Conservation (phyloP, 163 green algal species). For the Chlorella variabilis region DNA sequence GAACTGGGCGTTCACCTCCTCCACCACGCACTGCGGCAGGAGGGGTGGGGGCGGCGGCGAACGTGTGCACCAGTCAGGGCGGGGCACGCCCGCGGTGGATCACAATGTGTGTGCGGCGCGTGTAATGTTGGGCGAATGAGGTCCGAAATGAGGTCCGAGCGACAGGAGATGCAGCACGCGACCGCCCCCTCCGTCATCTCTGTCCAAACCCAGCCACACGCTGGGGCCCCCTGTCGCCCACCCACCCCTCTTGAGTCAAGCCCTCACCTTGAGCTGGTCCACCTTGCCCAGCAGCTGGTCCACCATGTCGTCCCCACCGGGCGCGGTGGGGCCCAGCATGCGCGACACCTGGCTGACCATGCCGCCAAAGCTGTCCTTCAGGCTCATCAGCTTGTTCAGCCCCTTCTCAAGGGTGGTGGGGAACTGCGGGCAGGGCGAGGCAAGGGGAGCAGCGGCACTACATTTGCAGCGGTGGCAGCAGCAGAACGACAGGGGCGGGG, state of each 20-base stretch:
- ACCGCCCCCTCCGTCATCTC: too few species aligned
- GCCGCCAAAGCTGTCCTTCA: constrained; percentile 85
- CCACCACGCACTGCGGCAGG: constrained; percentile 54
- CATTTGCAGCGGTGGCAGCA: background rate
- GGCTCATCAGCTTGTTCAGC: constrained; percentile 87
- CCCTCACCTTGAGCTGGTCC: constrained; percentile 67
- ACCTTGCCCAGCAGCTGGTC: constrained; percentile 79
- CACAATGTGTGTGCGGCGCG: too few species aligned
- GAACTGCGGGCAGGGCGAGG: constrained; percentile 73
- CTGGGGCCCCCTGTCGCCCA: background rate
- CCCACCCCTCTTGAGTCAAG: background rate
- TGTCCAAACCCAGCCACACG: too few species aligned
- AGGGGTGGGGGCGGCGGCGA: background rate
- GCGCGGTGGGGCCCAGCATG: constrained; percentile 54
- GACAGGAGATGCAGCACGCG: too few species aligned
- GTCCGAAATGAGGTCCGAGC: too few species aligned
- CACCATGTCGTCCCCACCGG: constrained; percentile 52
- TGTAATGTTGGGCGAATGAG: too few species aligned
- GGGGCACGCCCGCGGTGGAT: too few species aligned
- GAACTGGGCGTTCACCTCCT: constrained; percentile 92
- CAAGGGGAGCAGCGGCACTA: background rate
- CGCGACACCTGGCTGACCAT: constrained; percentile 68
- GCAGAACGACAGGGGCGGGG: too few species aligned
- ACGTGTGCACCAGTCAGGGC: background rate
- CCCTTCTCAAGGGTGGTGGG: constrained; percentile 93